phyloP scores from a whole-genome alignment of 495 filamentous ascomycete species.

The Lepidopterella palustris region DNA sequence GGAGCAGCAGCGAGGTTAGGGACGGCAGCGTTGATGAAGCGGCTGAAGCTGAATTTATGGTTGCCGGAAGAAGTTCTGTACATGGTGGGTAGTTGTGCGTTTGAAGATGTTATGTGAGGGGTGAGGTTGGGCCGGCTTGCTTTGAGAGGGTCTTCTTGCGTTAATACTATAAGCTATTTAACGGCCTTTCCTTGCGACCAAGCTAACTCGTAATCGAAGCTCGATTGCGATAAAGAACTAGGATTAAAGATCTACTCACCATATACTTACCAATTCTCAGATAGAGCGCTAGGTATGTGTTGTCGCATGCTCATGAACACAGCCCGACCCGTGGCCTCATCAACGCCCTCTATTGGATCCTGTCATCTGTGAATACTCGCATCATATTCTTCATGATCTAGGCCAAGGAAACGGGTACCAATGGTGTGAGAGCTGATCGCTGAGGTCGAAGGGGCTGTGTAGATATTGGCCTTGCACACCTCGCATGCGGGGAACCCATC shows the following conservation, averaged over 20 bases:
- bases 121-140: no score
- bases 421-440: background rate
- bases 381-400: background rate
- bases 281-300: background rate
- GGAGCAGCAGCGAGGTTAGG: slow-evolving; percentile 16
- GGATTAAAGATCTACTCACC: no score
- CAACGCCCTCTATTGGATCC: background rate
- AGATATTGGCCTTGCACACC: background rate
- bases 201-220: no score
- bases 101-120: background rate
- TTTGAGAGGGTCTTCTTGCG: no score
- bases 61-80: background rate
- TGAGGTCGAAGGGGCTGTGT: background rate
- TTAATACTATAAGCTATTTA: no score
- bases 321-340: background rate
- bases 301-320: background rate
- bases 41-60: slow-evolving; percentile 13
- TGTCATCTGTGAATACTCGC: background rate
- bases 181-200: no score
- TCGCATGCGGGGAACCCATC: background rate
- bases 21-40: slow-evolving; percentile 17
- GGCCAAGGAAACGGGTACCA: background rate
- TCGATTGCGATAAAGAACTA: no score
- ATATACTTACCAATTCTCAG: background rate
- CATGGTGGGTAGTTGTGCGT: slow-evolving; percentile 8